A percentile compares a stretch with the other conserved stretches of the same genome.
These are phyloP conservation scores for Apophysomyces elegans DNA, from an alignment of 371 early-diverging fungal genomes.

Conservation along the genomic window DNA sequence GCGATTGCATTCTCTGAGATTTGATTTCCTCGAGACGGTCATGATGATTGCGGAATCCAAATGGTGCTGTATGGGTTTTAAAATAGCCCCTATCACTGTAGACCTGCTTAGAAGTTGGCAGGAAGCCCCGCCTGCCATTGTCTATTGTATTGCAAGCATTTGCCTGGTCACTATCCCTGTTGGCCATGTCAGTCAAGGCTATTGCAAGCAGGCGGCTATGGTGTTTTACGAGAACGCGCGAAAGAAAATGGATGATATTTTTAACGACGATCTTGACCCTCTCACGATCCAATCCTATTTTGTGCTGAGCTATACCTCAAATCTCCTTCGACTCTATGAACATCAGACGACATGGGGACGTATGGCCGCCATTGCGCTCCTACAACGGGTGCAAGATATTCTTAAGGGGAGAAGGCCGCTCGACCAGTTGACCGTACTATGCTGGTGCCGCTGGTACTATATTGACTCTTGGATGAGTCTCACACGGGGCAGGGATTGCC, in stretches of 20 bases:
- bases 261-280: slow-evolving; percentile 29
- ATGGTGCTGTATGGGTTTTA: slow-evolving; percentile 43
- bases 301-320: slow-evolving; percentile 38
- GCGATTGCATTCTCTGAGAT: slow-evolving; percentile 17
- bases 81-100: slow-evolving; percentile 30
- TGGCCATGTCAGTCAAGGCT: slow-evolving; percentile 20
- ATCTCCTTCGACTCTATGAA: slow-evolving; percentile 31
- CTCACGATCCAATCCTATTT: slow-evolving; percentile 32
- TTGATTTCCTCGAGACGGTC: slow-evolving; percentile 23
- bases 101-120: slow-evolving; percentile 28
- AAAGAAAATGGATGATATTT: slow-evolving; percentile 33
- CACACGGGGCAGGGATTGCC: slow-evolving; percentile 39
- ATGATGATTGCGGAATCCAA: slow-evolving; percentile 26
- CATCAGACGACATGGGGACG: slow-evolving; percentile 38
- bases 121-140: slow-evolving; percentile 26
- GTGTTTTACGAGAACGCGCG: slow-evolving; percentile 36
- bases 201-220: slow-evolving; percentile 28
- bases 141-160: slow-evolving; percentile 35
- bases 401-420: slow-evolving; percentile 2
- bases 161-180: slow-evolving; percentile 32
- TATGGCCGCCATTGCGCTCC: slow-evolving; percentile 31
- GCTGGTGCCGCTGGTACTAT: slow-evolving; percentile 53
- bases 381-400: slow-evolving; percentile 21
- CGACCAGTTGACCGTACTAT: slow-evolving; percentile 21
- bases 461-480: slow-evolving; percentile 54